Evolutionary conservation across 1,284 basidiomycete genomes (phyloP).

Genomic region (Ganoderma resinaceum): DNA sequence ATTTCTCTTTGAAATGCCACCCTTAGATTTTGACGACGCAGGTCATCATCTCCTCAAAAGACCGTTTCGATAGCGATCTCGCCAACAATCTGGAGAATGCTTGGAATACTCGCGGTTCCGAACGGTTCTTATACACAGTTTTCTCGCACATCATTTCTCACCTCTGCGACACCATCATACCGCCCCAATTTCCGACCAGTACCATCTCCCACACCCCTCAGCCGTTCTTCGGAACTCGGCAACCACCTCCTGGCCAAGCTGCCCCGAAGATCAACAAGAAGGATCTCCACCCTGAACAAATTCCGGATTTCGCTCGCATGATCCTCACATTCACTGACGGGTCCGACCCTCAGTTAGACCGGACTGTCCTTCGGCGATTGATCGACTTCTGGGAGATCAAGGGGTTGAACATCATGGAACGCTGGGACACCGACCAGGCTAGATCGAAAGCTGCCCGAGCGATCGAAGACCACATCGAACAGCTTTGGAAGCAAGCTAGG

Average conservation of each 20-base stretch:
- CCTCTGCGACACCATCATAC: conserved; percentile 1
- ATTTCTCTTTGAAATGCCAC: neutral
- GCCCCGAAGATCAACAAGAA: neutral
- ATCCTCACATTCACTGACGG: neutral
- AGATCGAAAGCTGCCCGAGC: neutral
- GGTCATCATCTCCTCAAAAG: neutral
- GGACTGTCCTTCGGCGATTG: neutral
- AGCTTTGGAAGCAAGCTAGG: neutral
- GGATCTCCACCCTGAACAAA: neutral
- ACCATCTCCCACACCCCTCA: conserved; percentile 3
- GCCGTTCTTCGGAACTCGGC: neutral
- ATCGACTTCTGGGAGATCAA: neutral
- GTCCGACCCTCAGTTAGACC: neutral
- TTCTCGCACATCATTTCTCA: neutral
- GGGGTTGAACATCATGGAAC: neutral
- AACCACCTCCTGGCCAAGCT: neutral
- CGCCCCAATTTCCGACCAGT: neutral
- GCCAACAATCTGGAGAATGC: neutral
- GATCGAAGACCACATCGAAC: neutral
- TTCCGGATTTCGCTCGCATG: neutral
- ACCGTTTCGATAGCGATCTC: neutral
- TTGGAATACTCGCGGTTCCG: neutral
- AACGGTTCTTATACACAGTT: neutral
- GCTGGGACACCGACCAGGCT: neutral
- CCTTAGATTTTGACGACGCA: neutral